phyloP scores from a whole-genome alignment of 2,329 filamentous ascomycete genomes.

The Penicillium brasilianum region DNA sequence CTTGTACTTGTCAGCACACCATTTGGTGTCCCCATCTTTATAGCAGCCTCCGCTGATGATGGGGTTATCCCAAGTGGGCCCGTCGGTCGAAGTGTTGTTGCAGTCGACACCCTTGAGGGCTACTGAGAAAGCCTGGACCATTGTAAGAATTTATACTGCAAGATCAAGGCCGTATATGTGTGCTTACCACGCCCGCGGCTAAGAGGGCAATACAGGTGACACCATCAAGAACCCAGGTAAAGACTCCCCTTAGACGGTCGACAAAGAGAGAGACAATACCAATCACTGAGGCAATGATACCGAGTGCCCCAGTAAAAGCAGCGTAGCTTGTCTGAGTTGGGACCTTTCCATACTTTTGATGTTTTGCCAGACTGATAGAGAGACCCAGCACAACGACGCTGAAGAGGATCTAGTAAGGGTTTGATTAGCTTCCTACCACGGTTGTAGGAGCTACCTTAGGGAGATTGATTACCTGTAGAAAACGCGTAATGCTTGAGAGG shows the following conservation, averaged over 20 bases:
- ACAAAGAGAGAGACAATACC: constrained; percentile 23
- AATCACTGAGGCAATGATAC: constrained; percentile 25
- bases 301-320: constrained; percentile 29
- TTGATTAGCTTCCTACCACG: background rate
- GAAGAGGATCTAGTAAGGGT: constrained; percentile 24
- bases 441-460: background rate
- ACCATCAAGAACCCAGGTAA: constrained; percentile 29
- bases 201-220: constrained; percentile 28
- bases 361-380: constrained; percentile 28
- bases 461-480: background rate
- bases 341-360: constrained; percentile 22
- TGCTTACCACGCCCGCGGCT: constrained; percentile 31
- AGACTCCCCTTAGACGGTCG: constrained; percentile 17
- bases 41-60: constrained; percentile 30
- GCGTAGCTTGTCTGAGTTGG: constrained; percentile 31
- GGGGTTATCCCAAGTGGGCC: constrained; percentile 19
- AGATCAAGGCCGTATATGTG: background rate
- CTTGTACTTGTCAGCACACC: constrained; percentile 5
- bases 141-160: background rate
- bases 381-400: constrained; percentile 31
- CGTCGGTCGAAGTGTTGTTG: background rate
- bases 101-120: constrained; percentile 26
- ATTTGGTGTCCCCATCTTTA: background rate
- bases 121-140: constrained; percentile 27
- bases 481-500: background rate